Evolutionary conservation across 2,329 filamentous ascomycete species (phyloP), one percentile per base, ranked within the genome.

Genomic region (Aspergillus brasiliensis): DNA sequence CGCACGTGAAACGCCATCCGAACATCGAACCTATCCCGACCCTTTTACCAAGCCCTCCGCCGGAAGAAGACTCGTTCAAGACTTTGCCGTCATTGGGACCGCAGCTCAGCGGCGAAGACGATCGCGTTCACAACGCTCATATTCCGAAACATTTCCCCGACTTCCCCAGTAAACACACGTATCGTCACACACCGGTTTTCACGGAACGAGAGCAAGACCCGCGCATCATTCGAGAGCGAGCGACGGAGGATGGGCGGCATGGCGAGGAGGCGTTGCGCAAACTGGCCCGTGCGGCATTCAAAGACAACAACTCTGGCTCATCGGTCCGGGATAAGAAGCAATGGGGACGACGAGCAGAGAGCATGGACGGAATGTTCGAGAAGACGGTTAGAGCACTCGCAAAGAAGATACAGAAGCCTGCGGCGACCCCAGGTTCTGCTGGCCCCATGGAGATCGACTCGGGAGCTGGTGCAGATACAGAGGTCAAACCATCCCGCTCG

Each of bases 191-290:
- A 1, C 78, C 84, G 0, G 83, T 88, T 3, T 87, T 82, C 62
- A 82, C 83, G 1, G 73, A 82, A 40, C 81, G 86, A 60, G 85
- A 88, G 63, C 82, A 78, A 34, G 86, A 89, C 65, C 82, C 85
- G 2, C 78, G 85, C 38, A 82, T 80, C 63, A 84, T 88, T 49
- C 76, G 86, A 38, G 87, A 89, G 69, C 81, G 82, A 59, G 86
- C 86, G 4, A 88, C 86, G 3, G 82, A 88, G 67, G 87, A 90
- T 69, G 86, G 86, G 13, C 82, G 88, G 48, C 73, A 87, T 61
- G 87, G 86, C 7, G 87, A 89, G 71, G 84, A 88, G 67, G 86
- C 86, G 19, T 73, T 90, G 63, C 78, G 87, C 51, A 88, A 86
- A 67, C 76, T 90, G 69, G 80, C 82, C 3, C 83, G 83, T 25